Percentiles rank a stretch among this genome's conserved stretches.
These are phyloP conservation scores for Cyclotella cryptica DNA, from an alignment of 108 stramenopile genomes.

Conservation along the genomic window DNA sequence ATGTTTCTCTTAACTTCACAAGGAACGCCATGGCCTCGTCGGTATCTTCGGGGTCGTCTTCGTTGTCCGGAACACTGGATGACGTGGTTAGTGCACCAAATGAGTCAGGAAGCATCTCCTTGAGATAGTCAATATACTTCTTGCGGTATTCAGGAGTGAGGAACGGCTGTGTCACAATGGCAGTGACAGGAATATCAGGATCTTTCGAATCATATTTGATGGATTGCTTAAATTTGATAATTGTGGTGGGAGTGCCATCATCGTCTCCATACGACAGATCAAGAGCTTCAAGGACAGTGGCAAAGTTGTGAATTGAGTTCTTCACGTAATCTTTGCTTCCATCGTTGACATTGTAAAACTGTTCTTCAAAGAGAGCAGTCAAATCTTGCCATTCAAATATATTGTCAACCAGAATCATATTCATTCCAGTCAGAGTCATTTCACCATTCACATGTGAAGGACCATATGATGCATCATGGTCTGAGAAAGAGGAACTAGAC, in stretches of 20 bases:
- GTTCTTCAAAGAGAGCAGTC: slow-evolving; percentile 34
- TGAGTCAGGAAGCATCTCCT: slow-evolving; percentile 21
- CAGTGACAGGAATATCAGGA: slow-evolving; percentile 19
- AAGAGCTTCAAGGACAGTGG: slow-evolving; percentile 19
- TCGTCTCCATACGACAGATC: slow-evolving; percentile 26
- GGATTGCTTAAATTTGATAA: slow-evolving; percentile 20
- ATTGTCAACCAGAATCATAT: slow-evolving; percentile 15
- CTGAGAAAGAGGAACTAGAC: neutral
- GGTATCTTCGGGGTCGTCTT: neutral
- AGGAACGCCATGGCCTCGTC: neutral
- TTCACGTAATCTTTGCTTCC: slow-evolving; percentile 20
- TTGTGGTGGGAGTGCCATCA: slow-evolving; percentile 3
- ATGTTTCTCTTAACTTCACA: slow-evolving; percentile 15
- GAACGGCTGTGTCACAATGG: slow-evolving; percentile 21
- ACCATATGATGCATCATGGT: slow-evolving; percentile 13
- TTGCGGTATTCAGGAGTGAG: slow-evolving; percentile 23
- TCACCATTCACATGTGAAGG: slow-evolving; percentile 19
- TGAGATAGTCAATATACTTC: slow-evolving; percentile 17
- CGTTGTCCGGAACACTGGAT: slow-evolving; percentile 16
- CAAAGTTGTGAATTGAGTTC: slow-evolving; percentile 24
- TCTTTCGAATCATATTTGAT: slow-evolving; percentile 18
- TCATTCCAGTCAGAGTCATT: slow-evolving; percentile 38
- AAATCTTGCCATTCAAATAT: slow-evolving; percentile 28
- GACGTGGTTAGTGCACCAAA: slow-evolving; percentile 14
- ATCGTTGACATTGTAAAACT: slow-evolving; percentile 25